Base-by-base conservation (phyloP, 345 rosid species). In the Erucastrum elatum region DNA sequence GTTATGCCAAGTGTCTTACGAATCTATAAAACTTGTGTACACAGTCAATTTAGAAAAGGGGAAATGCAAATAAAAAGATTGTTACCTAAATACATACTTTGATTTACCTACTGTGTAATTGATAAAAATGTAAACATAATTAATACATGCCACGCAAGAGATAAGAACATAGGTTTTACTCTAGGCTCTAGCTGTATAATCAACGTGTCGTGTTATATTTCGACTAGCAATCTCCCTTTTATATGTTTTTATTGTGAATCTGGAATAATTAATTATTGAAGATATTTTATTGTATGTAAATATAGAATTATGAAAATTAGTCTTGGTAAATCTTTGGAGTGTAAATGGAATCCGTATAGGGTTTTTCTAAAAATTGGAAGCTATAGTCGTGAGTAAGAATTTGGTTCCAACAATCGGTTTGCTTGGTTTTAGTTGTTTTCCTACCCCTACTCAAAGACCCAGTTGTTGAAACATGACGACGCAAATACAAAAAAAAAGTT, bases 81-180 rank as follows among this genome's bases (percentile, higher is more conserved):
- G 2, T 59, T 44, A 16, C 68, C 10, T 67, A 16, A 8, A 30
- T 11, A 58, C n/a, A 56, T 11, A 67, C 2, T 39, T 51, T 15
- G 17, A 15, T 68, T 44, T 58, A 51, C 17, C 16, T 26, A 9
- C 13, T 46, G 55, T 46, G 55, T 46, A 13, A 13, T 46, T 46
- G 16, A 46, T 46, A 0, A 46, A 46, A 46, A 13, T 46, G 55
- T 46, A 12, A 46, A 46, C 16, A 39, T 37, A 29, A 17, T 30
- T 30, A 17, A 41, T 60, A 44, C 62, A 44, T 68, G 61, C 26
- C 74, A 46, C 68, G 8, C 44, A 4, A 8, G 53, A 68, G 69
- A 76, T 68, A 76, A 76, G 68, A 44, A 60, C 71, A 64, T 16
- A 35, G n/a, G 15, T 46, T 49, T 72, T 61, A 51, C 64, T 74